Percentiles rank a stretch among this genome's conserved stretches.
Conservation (phyloP, 768 basidiomycete genomes). For the Kwoniella mangroviensis region DNA sequence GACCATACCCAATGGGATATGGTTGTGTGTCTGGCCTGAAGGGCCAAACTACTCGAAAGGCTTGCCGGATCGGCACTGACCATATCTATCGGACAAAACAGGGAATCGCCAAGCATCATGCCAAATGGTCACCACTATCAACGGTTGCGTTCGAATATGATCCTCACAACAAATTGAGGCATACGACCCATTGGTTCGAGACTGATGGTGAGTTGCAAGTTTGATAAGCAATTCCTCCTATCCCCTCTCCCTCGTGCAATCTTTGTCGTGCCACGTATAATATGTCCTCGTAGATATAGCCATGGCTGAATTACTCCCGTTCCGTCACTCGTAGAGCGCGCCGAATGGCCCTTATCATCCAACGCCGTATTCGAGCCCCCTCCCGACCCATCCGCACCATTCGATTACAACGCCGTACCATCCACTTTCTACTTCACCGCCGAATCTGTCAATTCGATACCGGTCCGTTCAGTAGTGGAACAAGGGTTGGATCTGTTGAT, state of each 20-base stretch:
- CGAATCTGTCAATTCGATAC: slow-evolving; percentile 77
- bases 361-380: slow-evolving; percentile 83
- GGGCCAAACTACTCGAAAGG: too few relatives aligned
- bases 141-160: slow-evolving; percentile 97
- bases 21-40: too few relatives aligned
- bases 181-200: slow-evolving; percentile 95
- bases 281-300: too few relatives aligned
- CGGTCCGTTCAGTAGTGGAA: slow-evolving; percentile 51
- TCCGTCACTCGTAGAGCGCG: slow-evolving; percentile 59
- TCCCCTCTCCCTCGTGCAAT: too few relatives aligned
- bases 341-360: slow-evolving; percentile 88
- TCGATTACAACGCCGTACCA: slow-evolving; percentile 86
- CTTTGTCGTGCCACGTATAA: too few relatives aligned
- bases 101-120: slow-evolving; percentile 98
- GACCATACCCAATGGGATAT: too few relatives aligned
- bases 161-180: slow-evolving; percentile 93
- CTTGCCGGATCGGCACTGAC: too few relatives aligned
- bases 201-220: slow-evolving; percentile 50
- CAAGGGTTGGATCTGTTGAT: slow-evolving; percentile 49
- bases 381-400: slow-evolving; percentile 73
- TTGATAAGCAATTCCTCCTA: too few relatives aligned
- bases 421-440: slow-evolving; percentile 91
- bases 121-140: slow-evolving; percentile 97
- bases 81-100: slow-evolving; percentile 51
- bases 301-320: neutral